Evolutionary conservation across 176 grass and related monocot species (phyloP).

Genomic region (Oryza longistaminata): DNA sequence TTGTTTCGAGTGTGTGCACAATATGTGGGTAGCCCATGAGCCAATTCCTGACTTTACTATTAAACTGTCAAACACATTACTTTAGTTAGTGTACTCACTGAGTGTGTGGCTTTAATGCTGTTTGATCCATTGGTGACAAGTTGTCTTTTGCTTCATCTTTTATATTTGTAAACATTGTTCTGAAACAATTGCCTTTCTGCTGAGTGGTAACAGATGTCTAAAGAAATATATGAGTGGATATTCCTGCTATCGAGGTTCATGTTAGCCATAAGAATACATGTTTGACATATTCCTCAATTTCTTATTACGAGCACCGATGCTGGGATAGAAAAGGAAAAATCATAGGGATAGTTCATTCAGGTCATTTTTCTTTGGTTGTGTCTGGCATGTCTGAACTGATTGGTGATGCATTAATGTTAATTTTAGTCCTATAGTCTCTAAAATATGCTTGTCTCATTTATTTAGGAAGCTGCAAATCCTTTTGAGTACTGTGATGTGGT

Average conservation of each 20-base stretch:
- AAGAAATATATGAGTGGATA: not conserved
- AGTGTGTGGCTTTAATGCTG: no score
- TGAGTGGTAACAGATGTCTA: not conserved
- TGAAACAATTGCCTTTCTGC: not conserved
- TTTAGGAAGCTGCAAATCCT: slow-evolving; percentile 93
- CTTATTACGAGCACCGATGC: not conserved
- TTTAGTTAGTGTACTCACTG: no score
- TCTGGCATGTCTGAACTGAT: not conserved
- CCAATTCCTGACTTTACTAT: no score
- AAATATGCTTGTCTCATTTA: not conserved
- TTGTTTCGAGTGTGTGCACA: not conserved
- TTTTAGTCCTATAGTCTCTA: not conserved
- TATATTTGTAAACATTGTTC: not conserved
- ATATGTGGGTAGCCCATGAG: no score
- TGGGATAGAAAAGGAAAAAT: not conserved
- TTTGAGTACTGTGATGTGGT: slow-evolving; percentile 95
- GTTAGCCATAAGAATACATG: not conserved
- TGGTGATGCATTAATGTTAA: not conserved
- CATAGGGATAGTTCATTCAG: not conserved
- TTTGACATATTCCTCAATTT: not conserved
- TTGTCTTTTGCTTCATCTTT: not conserved
- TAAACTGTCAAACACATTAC: no score
- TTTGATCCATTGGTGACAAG: not conserved
- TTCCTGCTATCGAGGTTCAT: no score
- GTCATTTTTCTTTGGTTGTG: not conserved